Evolutionary conservation across 2,329 filamentous ascomycete genomes (phyloP).

Genomic region (Exophiala oligosperma): DNA sequence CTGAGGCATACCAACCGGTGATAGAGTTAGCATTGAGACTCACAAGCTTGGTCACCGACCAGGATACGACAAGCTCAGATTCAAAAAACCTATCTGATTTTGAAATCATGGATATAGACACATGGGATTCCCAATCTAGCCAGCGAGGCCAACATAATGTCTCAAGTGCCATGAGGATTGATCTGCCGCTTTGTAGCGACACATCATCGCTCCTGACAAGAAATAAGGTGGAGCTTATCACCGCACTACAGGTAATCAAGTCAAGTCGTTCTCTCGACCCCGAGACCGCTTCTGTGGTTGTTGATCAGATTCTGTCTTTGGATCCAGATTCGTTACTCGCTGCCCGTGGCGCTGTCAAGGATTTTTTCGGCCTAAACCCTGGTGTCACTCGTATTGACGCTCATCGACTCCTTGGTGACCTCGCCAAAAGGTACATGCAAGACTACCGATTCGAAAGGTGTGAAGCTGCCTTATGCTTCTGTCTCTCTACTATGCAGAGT

Average conservation of each 20-base stretch:
- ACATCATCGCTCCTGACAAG: constrained; percentile 5
- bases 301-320: constrained; percentile 22
- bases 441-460: constrained; percentile 67
- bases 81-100: constrained; percentile 3
- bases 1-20: constrained; percentile 7
- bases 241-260: constrained; percentile 14
- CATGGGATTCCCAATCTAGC: constrained; percentile 11
- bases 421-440: constrained; percentile 51
- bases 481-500: constrained; percentile 66
- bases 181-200: constrained; percentile 17
- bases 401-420: constrained; percentile 46
- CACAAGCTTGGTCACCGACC: not conserved
- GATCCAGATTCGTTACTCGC: constrained; percentile 17
- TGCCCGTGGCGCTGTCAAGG: constrained; percentile 14
- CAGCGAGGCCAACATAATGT: constrained; percentile 3
- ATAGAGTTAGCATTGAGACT: constrained; percentile 16
- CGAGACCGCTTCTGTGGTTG: constrained; percentile 7
- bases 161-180: constrained; percentile 5
- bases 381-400: constrained; percentile 34
- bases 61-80: not conserved
- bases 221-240: constrained; percentile 11
- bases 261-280: constrained; percentile 13
- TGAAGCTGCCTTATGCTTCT: constrained; percentile 69
- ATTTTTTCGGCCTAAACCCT: constrained; percentile 16
- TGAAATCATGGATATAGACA: constrained; percentile 15